A percentile compares a stretch with the other conserved stretches of the same genome.
These are phyloP conservation scores for Colletotrichum eremochloae DNA, from an alignment of 2,329 filamentous ascomycete species.

Conservation along the genomic window DNA sequence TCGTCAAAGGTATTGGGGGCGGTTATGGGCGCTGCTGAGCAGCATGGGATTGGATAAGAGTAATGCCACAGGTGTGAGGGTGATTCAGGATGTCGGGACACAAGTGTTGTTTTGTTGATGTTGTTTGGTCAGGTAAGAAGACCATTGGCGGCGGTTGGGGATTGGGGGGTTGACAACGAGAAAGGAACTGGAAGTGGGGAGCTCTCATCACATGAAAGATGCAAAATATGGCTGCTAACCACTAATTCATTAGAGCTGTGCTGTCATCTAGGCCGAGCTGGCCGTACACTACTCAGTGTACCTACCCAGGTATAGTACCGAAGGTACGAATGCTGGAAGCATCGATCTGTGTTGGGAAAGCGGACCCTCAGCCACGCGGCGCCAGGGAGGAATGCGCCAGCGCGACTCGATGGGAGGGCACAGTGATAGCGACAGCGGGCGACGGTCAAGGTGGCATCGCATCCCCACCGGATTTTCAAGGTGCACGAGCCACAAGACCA, in stretches of 20 bases:
- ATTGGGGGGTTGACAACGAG: constrained; percentile 11
- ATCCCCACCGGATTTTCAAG: constrained; percentile 24
- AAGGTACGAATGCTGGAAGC: background rate
- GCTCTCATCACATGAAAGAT: constrained; percentile 42
- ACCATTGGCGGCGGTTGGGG: constrained; percentile 16
- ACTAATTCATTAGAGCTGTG: constrained; percentile 17
- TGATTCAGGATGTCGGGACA: constrained; percentile 1
- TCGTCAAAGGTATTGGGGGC: constrained; percentile 9
- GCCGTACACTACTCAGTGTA: background rate
- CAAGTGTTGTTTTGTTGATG: constrained; percentile 22
- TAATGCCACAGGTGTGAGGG: constrained; percentile 1
- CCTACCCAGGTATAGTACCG: background rate
- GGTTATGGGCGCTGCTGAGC: constrained; percentile 12
- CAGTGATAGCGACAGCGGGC: constrained; percentile 20
- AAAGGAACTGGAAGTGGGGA: constrained; percentile 36
- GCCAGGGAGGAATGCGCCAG: constrained; percentile 39
- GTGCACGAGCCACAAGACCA: constrained; percentile 35
- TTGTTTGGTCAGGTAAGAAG: constrained; percentile 37
- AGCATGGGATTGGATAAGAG: constrained; percentile 23
- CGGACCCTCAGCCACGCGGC: constrained; percentile 30
- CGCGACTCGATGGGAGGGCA: constrained; percentile 33
- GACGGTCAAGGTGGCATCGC: constrained; percentile 1
- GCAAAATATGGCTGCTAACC: constrained; percentile 29
- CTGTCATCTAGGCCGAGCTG: constrained; percentile 24
- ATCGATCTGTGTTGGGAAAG: constrained; percentile 31